These are phyloP conservation scores for Bryoglossum gracile DNA, from an alignment of 495 filamentous ascomycete species.

Conservation along the genomic window DNA sequence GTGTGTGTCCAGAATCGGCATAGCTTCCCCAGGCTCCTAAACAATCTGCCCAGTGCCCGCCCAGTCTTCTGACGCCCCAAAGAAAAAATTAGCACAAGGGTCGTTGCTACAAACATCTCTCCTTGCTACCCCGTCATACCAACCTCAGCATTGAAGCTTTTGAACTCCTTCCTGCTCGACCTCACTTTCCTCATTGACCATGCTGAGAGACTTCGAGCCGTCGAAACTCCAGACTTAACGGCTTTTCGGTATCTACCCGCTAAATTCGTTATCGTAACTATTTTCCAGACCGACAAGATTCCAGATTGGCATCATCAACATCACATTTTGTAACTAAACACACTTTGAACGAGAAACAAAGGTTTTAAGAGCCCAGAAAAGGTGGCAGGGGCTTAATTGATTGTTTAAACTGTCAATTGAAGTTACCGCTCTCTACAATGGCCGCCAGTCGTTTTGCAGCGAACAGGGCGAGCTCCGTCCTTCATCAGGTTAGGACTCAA, in stretches of 20 bases:
- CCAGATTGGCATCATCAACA: no score
- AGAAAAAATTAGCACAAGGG: not conserved
- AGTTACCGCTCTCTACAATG: constrained; percentile 14
- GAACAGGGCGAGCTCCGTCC: constrained; percentile 13
- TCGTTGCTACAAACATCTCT: no score
- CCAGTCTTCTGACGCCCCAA: not conserved
- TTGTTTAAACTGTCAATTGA: constrained; percentile 11
- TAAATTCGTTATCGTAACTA: constrained; percentile 5
- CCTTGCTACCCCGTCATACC: not conserved
- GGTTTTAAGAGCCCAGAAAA: not conserved
- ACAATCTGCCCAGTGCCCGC: not conserved
- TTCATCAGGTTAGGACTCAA: constrained; percentile 20
- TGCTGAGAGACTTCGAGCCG: constrained; percentile 25
- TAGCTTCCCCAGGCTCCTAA: no score
- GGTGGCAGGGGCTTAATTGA: constrained; percentile 7
- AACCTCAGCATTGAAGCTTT: not conserved
- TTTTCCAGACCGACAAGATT: constrained; percentile 1
- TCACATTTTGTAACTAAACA: not conserved
- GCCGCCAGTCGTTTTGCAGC: constrained; percentile 18
- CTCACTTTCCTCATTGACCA: constrained; percentile 18
- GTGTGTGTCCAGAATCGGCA: not conserved
- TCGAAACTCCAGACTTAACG: constrained; percentile 19
- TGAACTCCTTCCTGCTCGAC: not conserved
- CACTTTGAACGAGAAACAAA: constrained; percentile 4
- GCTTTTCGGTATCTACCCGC: not conserved